Evolutionary conservation across 306 rosid genomes (phyloP), one percentile per base, ranked within the genome.

Genomic region (Bauhinia variegata): DNA sequence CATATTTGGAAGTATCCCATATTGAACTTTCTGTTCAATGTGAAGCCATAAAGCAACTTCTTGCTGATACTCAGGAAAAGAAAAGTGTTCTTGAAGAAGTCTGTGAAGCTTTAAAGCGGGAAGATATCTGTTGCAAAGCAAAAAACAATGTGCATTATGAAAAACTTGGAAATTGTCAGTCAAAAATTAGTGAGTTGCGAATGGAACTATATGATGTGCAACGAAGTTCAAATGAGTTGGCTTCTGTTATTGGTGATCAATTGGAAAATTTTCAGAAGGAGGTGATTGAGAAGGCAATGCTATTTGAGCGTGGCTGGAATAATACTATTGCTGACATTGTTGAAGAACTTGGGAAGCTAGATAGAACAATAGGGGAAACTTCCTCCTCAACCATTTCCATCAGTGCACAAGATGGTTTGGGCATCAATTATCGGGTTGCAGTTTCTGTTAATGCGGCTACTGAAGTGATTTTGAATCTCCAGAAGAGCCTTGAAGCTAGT

Each of bases 21-120:
- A 75, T 93, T 62, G 97, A 90, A 68, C 87, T 88, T 66, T 59
- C 73, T 46, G 86, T 88, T 87, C 79, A 88, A 60, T 90, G 51
- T 70, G 99, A 93, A 80, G 85, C 78, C 67, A 39, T 72, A 34
- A 87, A 80, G 75, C 84, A 79, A 57, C 84, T 82, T 65, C 67
- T 87, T 68, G 76, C 52, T 44, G 83, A 67, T 30, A 46, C 76
- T 82, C 91, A 75, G 68, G 82, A 80, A 62, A 75, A 63, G 77
- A 85, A 80, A 65, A 72, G 41, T 18, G 83, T 82, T 74, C 82
- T 88, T 68, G 89, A 80, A 71, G 82, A 74, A 78, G 54, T 78
- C 18, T 80, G 61, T 41, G 83, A 86, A 63, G 75, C 84, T 51
- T 67, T 85, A 44, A 87, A 78, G 79, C 80, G 72, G 46, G 83